Percentiles rank a stretch among this genome's conserved stretches.
Conservation (phyloP, 768 basidiomycete species). For the Tricholomella constricta region DNA sequence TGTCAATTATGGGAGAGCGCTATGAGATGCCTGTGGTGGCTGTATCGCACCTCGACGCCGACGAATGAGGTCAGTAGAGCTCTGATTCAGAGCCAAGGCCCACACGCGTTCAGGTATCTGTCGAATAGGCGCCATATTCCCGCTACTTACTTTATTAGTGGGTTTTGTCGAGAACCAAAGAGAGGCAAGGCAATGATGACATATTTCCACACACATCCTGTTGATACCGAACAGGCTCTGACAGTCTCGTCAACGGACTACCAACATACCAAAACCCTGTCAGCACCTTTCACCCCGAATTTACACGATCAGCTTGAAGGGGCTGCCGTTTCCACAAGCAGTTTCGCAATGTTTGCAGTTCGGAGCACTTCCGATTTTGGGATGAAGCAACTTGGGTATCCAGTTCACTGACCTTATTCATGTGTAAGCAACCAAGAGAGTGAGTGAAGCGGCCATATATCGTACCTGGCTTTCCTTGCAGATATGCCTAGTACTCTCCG, state of each 20-base stretch:
- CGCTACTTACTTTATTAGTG: too few relatives aligned
- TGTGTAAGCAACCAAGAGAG: slow-evolving; percentile 5
- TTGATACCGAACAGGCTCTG: too few relatives aligned
- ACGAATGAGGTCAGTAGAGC: background rate
- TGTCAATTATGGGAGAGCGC: background rate
- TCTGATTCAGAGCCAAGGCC: too few relatives aligned
- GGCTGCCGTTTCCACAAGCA: slow-evolving; percentile 23
- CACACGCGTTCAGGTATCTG: too few relatives aligned
- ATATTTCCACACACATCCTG: too few relatives aligned
- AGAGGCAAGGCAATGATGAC: too few relatives aligned
- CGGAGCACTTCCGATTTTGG: slow-evolving; percentile 15
- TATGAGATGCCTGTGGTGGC: background rate
- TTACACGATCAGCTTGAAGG: background rate
- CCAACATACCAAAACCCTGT: too few relatives aligned
- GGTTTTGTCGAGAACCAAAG: too few relatives aligned
- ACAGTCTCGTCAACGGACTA: too few relatives aligned
- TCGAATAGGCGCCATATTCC: background rate
- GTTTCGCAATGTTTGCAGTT: slow-evolving; percentile 21
- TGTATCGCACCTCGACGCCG: background rate
- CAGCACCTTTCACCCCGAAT: background rate
- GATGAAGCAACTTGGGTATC: slow-evolving; percentile 4
- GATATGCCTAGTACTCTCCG: slow-evolving; percentile 15
- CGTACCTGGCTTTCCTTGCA: slow-evolving; percentile 15
- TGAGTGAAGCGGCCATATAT: slow-evolving; percentile 1
- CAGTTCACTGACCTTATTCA: background rate